Conservation (phyloP, 805 yeast genomes). For the Hermanozyma aechmeae region DNA sequence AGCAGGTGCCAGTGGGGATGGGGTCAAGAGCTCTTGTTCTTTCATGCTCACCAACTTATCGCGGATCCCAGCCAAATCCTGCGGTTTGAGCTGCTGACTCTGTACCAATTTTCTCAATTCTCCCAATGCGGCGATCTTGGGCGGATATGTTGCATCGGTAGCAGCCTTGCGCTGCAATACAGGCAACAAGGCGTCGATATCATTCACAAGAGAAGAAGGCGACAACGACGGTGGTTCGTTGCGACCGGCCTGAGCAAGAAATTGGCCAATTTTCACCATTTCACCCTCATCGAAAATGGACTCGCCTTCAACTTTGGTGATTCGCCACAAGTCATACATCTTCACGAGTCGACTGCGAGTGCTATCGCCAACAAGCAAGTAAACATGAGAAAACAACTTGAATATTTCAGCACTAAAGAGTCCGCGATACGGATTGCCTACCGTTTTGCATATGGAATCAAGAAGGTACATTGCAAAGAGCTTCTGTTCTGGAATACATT, state of each 20-base stretch:
- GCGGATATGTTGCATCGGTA: constrained; percentile 30
- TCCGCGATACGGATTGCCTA: constrained; percentile 84
- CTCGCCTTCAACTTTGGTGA: constrained; percentile 47
- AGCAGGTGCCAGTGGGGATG: constrained; percentile 1
- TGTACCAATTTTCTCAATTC: constrained; percentile 34
- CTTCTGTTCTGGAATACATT: constrained; percentile 76
- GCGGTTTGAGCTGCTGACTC: constrained; percentile 22
- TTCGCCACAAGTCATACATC: constrained; percentile 83
- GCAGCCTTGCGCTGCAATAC: constrained; percentile 32
- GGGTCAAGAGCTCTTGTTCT: constrained; percentile 17
- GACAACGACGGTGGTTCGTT: constrained; percentile 1
- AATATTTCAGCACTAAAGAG: constrained; percentile 63
- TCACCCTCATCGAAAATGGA: constrained; percentile 69
- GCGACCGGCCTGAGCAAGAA: constrained; percentile 35
- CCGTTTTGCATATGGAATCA: constrained; percentile 86
- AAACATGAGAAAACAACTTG: constrained; percentile 65
- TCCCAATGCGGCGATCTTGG: constrained; percentile 34
- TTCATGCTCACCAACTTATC: constrained; percentile 27
- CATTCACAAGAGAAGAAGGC: constrained; percentile 15
- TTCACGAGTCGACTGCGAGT: constrained; percentile 62
- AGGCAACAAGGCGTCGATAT: constrained; percentile 29
- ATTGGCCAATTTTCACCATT: constrained; percentile 63
- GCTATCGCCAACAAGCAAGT: constrained; percentile 69
- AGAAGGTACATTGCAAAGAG: constrained; percentile 74
- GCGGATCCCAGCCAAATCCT: constrained; percentile 29